Conservation (phyloP, 768 basidiomycete species). For the Pilatotrama ljubarskyi region DNA sequence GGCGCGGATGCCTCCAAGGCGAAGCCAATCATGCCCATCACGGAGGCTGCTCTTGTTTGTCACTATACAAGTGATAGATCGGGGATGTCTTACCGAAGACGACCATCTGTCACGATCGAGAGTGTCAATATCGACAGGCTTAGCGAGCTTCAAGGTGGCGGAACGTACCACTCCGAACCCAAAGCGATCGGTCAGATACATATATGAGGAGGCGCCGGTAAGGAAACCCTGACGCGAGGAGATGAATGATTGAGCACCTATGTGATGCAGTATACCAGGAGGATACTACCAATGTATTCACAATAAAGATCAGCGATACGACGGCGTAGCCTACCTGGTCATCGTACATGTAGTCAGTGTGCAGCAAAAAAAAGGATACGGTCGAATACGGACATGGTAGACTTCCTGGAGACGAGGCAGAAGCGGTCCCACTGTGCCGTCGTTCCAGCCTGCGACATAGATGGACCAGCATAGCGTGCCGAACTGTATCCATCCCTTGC, state of each 20-base stretch:
- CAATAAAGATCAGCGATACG: constrained; percentile 62
- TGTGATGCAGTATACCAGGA: neutral
- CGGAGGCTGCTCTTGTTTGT: constrained; percentile 40
- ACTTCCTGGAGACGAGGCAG: constrained; percentile 66
- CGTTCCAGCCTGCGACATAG: constrained; percentile 74
- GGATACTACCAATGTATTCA: constrained; percentile 39
- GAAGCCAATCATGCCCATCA: constrained; percentile 54
- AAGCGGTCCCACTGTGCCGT: constrained; percentile 71
- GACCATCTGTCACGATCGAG: neutral
- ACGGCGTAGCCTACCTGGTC: constrained; percentile 46
- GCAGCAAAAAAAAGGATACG: neutral
- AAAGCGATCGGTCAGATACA: constrained; percentile 43
- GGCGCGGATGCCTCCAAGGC: constrained; percentile 52
- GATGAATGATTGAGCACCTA: neutral
- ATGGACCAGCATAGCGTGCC: constrained; percentile 53
- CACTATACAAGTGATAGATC: no score
- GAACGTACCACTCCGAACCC: constrained; percentile 46
- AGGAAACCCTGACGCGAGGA: constrained; percentile 43
- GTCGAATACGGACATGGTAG: constrained; percentile 37
- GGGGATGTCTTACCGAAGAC: neutral
- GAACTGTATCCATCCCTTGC: constrained; percentile 43
- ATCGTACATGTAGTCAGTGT: neutral
- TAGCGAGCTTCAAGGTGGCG: neutral
- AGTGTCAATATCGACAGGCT: neutral
- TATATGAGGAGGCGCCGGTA: constrained; percentile 44